Base-by-base conservation (phyloP, 2,329 filamentous ascomycete genomes). In the Aspergillus neoniger region DNA sequence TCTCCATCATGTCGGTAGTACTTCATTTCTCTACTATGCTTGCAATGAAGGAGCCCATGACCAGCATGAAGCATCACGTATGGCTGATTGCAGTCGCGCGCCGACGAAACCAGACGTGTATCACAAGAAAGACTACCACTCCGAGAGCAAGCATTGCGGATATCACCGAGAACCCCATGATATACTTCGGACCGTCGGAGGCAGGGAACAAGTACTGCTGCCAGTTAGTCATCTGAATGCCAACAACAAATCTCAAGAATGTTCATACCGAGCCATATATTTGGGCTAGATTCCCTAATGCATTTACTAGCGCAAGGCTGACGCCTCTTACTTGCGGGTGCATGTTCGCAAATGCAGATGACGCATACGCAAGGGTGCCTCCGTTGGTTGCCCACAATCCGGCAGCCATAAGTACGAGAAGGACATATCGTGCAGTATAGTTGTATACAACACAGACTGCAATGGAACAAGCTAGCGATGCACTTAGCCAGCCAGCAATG, bases 371-470 rank as follows among this genome's bases (percentile, higher is more conserved):
- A 17, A 86, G 74, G 0, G 80, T 76, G 2, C 82, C 75, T 0
- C 79, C 82, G 65, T 86, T 85, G 1, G 80, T 79, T 0, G 81
- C 75, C 83, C 82, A 85, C 0, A 86, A 74, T 0, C 82, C 84
- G 1, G 81, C 79, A 0, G 83, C 82, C 82, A 85, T 84, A 58
- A 86, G 74, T 2, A 85, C 81, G 0, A 86, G 77, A 1, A 86
- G 74, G 0, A 77, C 82, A 63, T 86, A 86, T 5, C 84, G 77
- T 0, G 81, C 83, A 0, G 75, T 82, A 70, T 80, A 82, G 68
- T 82, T 72, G 69, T 84, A 84, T 3, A 85, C 76, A 6, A 60
- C 67, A 60, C 79, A 81, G 17, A 76, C 77, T 30, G 78, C 69
- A 28, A 81, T 71, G 28, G 77, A 67, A 61, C 75, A 78, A 2